Evolutionary conservation across 371 early-diverging fungal species (phyloP).

Genomic region (Mortierella sp.): DNA sequence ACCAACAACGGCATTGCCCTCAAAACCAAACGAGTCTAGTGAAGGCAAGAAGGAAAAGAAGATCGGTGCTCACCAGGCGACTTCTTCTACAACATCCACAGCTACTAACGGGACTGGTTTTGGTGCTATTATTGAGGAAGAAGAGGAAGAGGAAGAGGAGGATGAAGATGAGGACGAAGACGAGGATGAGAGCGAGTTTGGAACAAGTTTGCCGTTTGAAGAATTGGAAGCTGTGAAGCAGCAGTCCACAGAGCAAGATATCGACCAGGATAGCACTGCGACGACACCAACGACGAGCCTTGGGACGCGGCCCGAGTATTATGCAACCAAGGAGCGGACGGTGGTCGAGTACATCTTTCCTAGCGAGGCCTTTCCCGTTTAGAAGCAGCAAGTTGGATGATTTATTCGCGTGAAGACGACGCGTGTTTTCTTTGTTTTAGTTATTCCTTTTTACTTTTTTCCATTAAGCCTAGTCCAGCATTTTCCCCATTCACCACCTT

Average conservation of each 20-base stretch:
- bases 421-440: not conserved
- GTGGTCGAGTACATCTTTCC: constrained; percentile 58
- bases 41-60: not conserved
- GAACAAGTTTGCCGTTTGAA: constrained; percentile 31
- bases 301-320: constrained; percentile 43
- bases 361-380: constrained; percentile 35
- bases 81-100: not conserved
- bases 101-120: constrained; percentile 18
- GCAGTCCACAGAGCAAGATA: constrained; percentile 24
- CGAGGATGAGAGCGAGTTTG: constrained; percentile 32
- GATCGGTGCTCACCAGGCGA: not conserved
- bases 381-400: not conserved
- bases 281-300: constrained; percentile 25
- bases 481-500: not conserved
- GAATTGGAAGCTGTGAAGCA: constrained; percentile 38
- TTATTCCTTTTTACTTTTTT: not conserved
- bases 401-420: not conserved
- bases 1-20: constrained; percentile 42
- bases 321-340: constrained; percentile 51
- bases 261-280: constrained; percentile 25
- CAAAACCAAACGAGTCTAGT: constrained; percentile 22
- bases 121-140: constrained; percentile 41
- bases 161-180: constrained; percentile 32
- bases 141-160: constrained; percentile 39
- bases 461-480: constrained; percentile 1